Evolutionary conservation across 2,329 filamentous ascomycete species (phyloP).

Genomic region (Thelonectria olida): DNA sequence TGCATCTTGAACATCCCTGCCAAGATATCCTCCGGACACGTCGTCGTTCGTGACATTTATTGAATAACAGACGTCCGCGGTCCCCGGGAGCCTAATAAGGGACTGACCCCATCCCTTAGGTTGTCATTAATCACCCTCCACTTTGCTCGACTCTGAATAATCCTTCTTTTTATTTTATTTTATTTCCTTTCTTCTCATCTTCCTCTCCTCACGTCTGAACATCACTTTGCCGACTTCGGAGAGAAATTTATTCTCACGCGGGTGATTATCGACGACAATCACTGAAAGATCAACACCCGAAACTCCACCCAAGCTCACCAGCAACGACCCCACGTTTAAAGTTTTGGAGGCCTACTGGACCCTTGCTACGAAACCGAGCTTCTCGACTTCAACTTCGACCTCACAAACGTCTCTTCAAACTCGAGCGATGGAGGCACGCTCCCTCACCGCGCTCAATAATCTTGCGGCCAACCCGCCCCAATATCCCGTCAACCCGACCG

Average conservation of each 20-base stretch:
- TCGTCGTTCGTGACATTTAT: conserved; percentile 9
- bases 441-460: conserved; percentile 79
- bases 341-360: background rate
- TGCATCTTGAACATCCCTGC: background rate
- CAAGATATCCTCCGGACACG: conserved; percentile 11
- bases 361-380: conserved; percentile 8
- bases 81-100: background rate
- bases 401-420: background rate
- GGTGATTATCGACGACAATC: background rate
- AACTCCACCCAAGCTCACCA: background rate
- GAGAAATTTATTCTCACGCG: background rate
- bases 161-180: background rate
- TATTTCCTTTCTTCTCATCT: background rate
- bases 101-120: background rate
- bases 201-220: background rate
- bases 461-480: conserved; percentile 88
- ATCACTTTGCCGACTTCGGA: background rate
- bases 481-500: conserved; percentile 81
- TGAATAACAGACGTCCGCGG: conserved; percentile 14
- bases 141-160: background rate
- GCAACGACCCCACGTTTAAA: background rate
- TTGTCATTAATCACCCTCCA: no score
- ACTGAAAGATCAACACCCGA: background rate
- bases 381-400: conserved; percentile 16
- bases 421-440: conserved; percentile 76